Evolutionary conservation across 768 basidiomycete genomes (phyloP).

Genomic region (Hortiboletus flavorubellus): DNA sequence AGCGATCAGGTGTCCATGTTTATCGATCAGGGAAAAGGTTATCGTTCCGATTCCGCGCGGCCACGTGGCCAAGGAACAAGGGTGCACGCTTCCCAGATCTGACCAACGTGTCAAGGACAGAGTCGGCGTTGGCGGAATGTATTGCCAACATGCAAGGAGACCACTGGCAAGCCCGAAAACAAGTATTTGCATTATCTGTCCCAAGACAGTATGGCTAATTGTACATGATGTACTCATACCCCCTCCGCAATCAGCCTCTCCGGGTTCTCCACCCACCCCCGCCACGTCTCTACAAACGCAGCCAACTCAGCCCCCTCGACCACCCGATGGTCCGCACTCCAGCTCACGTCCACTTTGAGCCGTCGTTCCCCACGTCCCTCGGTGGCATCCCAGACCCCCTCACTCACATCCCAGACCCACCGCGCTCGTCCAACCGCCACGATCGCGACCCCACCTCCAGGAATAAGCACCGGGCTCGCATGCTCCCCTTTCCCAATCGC

Average conservation of each 20-base stretch:
- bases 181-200: no score
- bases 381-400: conserved; percentile 30
- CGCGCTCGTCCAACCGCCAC: conserved; percentile 76
- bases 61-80: neutral
- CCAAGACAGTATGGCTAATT: neutral
- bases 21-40: neutral
- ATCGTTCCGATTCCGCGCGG: neutral
- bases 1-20: neutral
- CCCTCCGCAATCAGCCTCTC: conserved; percentile 59
- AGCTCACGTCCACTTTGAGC: conserved; percentile 64
- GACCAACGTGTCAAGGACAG: neutral
- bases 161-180: no score
- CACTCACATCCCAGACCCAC: conserved; percentile 71
- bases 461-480: conserved; percentile 73
- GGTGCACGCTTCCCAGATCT: neutral
- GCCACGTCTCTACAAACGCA: conserved; percentile 85
- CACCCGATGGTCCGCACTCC: conserved; percentile 85
- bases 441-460: conserved; percentile 82
- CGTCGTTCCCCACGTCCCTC: conserved; percentile 42
- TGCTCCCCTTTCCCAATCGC: conserved; percentile 69
- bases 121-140: neutral
- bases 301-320: conserved; percentile 88
- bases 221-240: conserved; percentile 24
- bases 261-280: conserved; percentile 73
- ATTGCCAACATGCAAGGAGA: neutral